A percentile compares a stretch with the other conserved stretches of the same genome.
Conservation (phyloP, 495 filamentous ascomycete genomes). For the Lasiosphaeria ovina region DNA sequence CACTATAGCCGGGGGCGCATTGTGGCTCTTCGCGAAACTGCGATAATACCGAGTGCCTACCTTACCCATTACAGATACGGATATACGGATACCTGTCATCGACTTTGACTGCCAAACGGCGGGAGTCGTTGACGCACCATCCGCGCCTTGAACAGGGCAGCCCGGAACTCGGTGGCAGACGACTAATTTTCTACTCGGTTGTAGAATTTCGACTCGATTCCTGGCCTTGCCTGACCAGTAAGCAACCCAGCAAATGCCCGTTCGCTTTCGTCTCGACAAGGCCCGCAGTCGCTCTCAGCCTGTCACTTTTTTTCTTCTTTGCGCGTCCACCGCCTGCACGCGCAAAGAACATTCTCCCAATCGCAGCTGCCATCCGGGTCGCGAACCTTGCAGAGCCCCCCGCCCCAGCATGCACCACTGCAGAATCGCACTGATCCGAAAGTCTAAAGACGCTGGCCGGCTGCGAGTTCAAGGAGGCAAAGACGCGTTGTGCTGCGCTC, state of each 20-base stretch:
- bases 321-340: slow-evolving; percentile 2
- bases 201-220: too few relatives aligned
- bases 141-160: too few relatives aligned
- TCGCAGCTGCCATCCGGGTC: background rate
- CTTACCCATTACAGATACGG: background rate
- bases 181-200: too few relatives aligned
- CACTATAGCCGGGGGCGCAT: background rate
- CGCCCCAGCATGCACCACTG: background rate
- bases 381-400: background rate
- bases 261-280: background rate
- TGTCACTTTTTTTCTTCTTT: background rate
- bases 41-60: background rate
- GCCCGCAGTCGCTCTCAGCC: background rate
- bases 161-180: too few relatives aligned
- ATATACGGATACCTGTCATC: too few relatives aligned
- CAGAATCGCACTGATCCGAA: too few relatives aligned
- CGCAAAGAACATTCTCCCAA: slow-evolving; percentile 3
- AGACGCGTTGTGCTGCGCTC: background rate
- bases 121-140: too few relatives aligned
- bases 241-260: too few relatives aligned
- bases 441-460: too few relatives aligned
- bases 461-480: slow-evolving; percentile 14
- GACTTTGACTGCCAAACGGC: too few relatives aligned
- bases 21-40: slow-evolving; percentile 1
- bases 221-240: too few relatives aligned